Percentiles rank a stretch among this genome's conserved stretches.
phyloP scores from a whole-genome alignment of 75 land plant genomes.

The Isoetes taiwanensis region DNA sequence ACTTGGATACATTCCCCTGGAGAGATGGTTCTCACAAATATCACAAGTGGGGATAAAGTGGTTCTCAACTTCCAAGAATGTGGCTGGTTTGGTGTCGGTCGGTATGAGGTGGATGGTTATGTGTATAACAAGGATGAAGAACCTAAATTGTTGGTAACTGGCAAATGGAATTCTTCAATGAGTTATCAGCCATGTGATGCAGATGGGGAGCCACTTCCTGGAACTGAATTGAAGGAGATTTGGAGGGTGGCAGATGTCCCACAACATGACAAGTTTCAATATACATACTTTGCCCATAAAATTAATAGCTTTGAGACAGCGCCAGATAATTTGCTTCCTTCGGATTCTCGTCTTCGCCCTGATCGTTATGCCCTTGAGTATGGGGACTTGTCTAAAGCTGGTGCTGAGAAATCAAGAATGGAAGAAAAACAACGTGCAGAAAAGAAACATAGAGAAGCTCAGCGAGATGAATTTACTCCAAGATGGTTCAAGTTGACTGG shows the following conservation, averaged over 20 bases:
- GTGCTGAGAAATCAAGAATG: slow-evolving; percentile 80
- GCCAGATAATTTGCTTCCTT: slow-evolving; percentile 65
- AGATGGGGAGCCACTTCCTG: slow-evolving; percentile 92
- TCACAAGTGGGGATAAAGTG: slow-evolving; percentile 89
- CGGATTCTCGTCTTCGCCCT: slow-evolving; percentile 95
- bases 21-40: slow-evolving; percentile 90
- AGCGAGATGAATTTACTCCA: slow-evolving; percentile 50
- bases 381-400: slow-evolving; percentile 84
- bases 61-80: slow-evolving; percentile 94
- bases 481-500: slow-evolving; percentile 75
- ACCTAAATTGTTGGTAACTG: slow-evolving; percentile 91
- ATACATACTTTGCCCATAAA: slow-evolving; percentile 85
- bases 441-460: slow-evolving; percentile 60
- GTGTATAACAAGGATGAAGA: slow-evolving; percentile 83
- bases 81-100: slow-evolving; percentile 99
- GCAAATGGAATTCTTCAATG: slow-evolving; percentile 88
- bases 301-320: slow-evolving; percentile 96
- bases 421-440: slow-evolving; percentile 95
- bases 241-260: slow-evolving; percentile 75
- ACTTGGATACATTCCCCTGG: slow-evolving; percentile 98
- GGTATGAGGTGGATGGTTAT: slow-evolving; percentile 99
- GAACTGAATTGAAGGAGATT: slow-evolving; percentile 85
- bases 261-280: slow-evolving; percentile 71
- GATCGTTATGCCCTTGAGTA: slow-evolving; percentile 82
- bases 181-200: slow-evolving; percentile 90